phyloP scores from a whole-genome alignment of 345 rosid species.

The Durio zibethinus region DNA sequence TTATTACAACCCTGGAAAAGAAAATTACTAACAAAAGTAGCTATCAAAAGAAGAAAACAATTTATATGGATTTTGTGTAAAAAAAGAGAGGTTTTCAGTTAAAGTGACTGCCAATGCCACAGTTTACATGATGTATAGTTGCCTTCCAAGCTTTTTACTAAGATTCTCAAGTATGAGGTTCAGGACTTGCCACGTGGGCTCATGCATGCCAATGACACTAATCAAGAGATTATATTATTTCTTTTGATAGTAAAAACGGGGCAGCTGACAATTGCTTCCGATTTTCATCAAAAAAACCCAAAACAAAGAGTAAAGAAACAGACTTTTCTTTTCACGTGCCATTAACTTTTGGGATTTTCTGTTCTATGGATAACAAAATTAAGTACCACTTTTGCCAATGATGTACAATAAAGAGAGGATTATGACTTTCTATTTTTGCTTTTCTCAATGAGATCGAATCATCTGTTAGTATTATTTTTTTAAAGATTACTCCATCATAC shows the following conservation, averaged over 20 bases:
- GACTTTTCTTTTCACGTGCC: background rate
- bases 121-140: conserved; percentile 17
- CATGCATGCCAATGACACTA: conserved; percentile 19
- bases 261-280: background rate
- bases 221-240: background rate
- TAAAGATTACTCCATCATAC: too few species aligned
- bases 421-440: background rate
- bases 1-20: background rate
- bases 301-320: background rate
- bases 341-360: background rate
- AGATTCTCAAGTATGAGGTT: conserved; percentile 47
- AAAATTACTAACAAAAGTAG: background rate
- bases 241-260: background rate
- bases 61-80: background rate
- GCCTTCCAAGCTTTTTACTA: background rate
- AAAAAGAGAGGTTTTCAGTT: background rate
- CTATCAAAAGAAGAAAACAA: background rate
- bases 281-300: background rate
- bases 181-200: conserved; percentile 43
- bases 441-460: too few species aligned
- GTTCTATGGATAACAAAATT: background rate
- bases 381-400: background rate
- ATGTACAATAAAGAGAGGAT: background rate
- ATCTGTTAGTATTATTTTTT: too few species aligned
- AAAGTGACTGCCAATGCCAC: background rate